Conservation (phyloP, 2,329 filamentous ascomycete species). For the Westerdykella ornata region DNA sequence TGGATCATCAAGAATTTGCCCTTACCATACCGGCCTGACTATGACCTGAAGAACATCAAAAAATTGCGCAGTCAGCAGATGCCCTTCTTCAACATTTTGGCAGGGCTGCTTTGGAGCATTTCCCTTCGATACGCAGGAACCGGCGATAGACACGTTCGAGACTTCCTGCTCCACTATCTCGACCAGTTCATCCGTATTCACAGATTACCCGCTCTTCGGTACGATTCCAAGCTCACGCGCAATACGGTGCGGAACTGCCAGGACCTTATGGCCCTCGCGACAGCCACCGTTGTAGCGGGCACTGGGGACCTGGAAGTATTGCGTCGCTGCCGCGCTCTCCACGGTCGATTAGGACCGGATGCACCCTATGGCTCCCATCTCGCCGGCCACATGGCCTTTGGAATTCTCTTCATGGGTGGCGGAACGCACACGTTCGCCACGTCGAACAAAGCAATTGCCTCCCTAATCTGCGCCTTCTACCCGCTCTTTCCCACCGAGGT, state of each 20-base stretch:
- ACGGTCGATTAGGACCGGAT: slow-evolving; percentile 76
- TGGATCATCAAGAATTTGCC: slow-evolving; percentile 78
- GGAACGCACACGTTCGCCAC: slow-evolving; percentile 89
- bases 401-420: slow-evolving; percentile 82
- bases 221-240: slow-evolving; percentile 77
- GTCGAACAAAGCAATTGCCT: slow-evolving; percentile 77
- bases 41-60: slow-evolving; percentile 53
- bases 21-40: slow-evolving; percentile 56
- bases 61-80: slow-evolving; percentile 73
- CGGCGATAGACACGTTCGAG: slow-evolving; percentile 60
- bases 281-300: slow-evolving; percentile 88
- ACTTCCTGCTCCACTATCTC: slow-evolving; percentile 75
- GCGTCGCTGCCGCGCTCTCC: slow-evolving; percentile 75
- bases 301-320: slow-evolving; percentile 84
- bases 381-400: slow-evolving; percentile 85
- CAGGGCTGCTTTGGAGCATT: slow-evolving; percentile 72
- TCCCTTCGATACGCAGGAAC: slow-evolving; percentile 44
- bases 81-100: slow-evolving; percentile 85
- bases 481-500: slow-evolving; percentile 84
- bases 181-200: slow-evolving; percentile 79
- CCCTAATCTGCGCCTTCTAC: slow-evolving; percentile 86
- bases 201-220: slow-evolving; percentile 56
- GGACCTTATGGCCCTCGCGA: slow-evolving; percentile 74
- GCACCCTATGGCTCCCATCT: slow-evolving; percentile 91
- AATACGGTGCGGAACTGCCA: slow-evolving; percentile 86